Evolutionary conservation across 148 eudicot genomes (phyloP), one percentile per base, ranked within the genome.

Genomic region (Vaccinium vitisidaea): DNA sequence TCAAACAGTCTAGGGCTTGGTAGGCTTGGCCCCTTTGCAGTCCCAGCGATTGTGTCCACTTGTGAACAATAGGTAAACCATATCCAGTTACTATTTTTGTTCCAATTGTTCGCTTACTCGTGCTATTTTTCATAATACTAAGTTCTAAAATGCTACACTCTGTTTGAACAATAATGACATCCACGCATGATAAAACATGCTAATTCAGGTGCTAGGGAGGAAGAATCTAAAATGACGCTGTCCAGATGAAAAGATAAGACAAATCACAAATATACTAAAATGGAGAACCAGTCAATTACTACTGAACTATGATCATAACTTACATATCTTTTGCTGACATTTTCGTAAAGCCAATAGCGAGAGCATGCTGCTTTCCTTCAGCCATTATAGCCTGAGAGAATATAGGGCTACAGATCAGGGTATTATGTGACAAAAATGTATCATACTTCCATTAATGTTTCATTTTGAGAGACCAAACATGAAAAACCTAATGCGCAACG

Each of bases 301-400:
- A 39, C 36, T 77, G 25, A 49, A 85, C 30, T 30, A n/a, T 48
- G 82, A 14, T 32, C 79, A 27, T 16, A 84, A 89, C 99, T 95
- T 88, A 97, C 99, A 97, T 97, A 86, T 95, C 93, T 86, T 95
- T 97, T 61, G 99, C 98, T 3, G 99, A 94, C 96, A 97, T 94
- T 91, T 97, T 97, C 21, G 99, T 95, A 86, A 93, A 97, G 85
- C 98, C 99, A 85, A 97, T 97, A 69, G 99, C 99, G 76, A 97
- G 99, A 87, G 99, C 99, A 90, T 97, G 98, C 76, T 97, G 92
- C 92, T 97, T 97, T 71, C 99, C 99, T 91, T 97, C 99, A 80
- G 99, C 99, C 99, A 97, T 95, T 88, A 97, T 97, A 65, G 99
- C 99, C 99, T 95, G 90, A 71, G 16, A 86, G 54, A 77, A 77